A percentile compares a stretch with the other conserved stretches of the same genome.
Evolutionary conservation across 305 asterid species (phyloP).

Genomic region (Lippia alba): DNA sequence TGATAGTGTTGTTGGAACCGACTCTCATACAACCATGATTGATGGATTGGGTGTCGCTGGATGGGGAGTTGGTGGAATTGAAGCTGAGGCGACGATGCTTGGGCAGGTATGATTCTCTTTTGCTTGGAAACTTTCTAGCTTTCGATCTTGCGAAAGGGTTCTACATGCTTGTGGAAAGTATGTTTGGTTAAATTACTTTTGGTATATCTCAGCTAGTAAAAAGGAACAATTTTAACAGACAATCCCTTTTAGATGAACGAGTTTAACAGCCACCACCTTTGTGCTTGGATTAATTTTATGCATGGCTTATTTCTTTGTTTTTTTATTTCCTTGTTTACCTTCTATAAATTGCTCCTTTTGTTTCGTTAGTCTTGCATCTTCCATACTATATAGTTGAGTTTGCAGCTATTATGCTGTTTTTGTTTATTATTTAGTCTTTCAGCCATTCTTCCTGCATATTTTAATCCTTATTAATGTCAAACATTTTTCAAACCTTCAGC

Average conservation of each 20-base stretch:
- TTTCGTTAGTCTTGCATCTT: background rate
- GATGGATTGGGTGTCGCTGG: slow-evolving; percentile 85
- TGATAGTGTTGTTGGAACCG: slow-evolving; percentile 86
- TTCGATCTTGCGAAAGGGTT: background rate
- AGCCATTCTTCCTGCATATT: background rate
- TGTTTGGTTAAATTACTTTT: background rate
- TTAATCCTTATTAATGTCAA: background rate
- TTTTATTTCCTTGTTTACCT: background rate
- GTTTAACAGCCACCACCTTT: background rate
- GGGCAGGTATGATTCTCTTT: slow-evolving; percentile 61
- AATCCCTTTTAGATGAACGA: background rate
- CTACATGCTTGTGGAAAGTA: background rate
- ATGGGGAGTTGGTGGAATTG: slow-evolving; percentile 90
- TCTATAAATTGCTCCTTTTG: background rate
- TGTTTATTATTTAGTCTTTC: slow-evolving; percentile 3
- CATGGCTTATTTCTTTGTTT: background rate
- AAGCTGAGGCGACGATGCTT: slow-evolving; percentile 73
- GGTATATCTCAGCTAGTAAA: slow-evolving; percentile 12
- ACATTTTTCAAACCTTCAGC: slow-evolving; percentile 41
- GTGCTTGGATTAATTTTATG: background rate
- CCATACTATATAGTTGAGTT: background rate
- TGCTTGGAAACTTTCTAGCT: background rate
- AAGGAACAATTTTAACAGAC: background rate
- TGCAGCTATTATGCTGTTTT: background rate
- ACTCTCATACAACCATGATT: slow-evolving; percentile 84